A percentile compares a stretch with the other conserved stretches of the same genome.
phyloP scores from a whole-genome alignment of 2,329 filamentous ascomycete genomes.

The Cytospora chrysosperma region DNA sequence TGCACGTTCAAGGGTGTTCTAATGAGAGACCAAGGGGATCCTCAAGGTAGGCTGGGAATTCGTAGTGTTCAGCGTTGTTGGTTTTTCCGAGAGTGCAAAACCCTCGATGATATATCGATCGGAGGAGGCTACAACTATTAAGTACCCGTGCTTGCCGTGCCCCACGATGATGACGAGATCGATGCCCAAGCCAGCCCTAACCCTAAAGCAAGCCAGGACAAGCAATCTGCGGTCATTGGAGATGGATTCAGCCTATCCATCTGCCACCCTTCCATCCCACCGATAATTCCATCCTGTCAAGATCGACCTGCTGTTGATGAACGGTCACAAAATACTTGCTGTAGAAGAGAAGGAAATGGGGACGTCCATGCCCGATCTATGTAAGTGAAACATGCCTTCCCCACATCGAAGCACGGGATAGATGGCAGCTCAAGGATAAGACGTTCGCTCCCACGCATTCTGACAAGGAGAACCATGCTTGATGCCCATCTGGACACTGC shows the following conservation, averaged over 20 bases:
- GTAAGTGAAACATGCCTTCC: no score
- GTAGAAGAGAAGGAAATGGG: background rate
- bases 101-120: background rate
- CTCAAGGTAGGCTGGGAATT: background rate
- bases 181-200: background rate
- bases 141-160: background rate
- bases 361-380: no score
- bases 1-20: conserved; percentile 37
- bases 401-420: background rate
- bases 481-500: background rate
- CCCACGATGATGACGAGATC: background rate
- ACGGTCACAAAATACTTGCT: background rate
- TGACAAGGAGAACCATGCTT: background rate
- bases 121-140: background rate
- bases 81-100: background rate
- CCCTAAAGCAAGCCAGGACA: background rate
- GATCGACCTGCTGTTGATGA: background rate
- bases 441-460: background rate
- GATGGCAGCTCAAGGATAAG: background rate
- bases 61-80: background rate
- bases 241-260: background rate
- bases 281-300: background rate
- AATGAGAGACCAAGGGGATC: conserved; percentile 12
- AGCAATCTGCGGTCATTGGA: background rate
- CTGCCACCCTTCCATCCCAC: background rate